phyloP scores from a whole-genome alignment of 2,329 filamentous ascomycete species.

The Xylaria digitata region DNA sequence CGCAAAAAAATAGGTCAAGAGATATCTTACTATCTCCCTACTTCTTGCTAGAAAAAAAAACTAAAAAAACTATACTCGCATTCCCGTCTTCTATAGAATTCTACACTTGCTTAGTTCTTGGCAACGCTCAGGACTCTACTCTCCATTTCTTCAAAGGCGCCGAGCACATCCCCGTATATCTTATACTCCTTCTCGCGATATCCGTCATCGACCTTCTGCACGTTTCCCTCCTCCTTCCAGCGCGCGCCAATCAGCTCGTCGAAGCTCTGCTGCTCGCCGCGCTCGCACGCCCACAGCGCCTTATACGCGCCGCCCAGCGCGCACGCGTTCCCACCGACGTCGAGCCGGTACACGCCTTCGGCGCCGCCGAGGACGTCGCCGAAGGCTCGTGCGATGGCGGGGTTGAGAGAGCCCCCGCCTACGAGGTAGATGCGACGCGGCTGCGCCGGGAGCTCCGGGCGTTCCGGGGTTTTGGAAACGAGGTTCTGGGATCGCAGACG shows the following conservation, averaged over 20 bases:
- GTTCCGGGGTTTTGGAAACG: conserved; percentile 65
- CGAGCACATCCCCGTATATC: conserved; percentile 79
- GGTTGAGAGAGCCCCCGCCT: conserved; percentile 89
- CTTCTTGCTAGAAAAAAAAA: background rate
- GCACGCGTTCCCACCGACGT: conserved; percentile 95
- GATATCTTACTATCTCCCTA: background rate
- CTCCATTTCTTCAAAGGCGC: conserved; percentile 60
- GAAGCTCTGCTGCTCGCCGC: conserved; percentile 73
- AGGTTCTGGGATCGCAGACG: conserved; percentile 85
- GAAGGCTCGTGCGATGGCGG: conserved; percentile 84
- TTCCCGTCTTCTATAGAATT: background rate
- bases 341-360: conserved; percentile 92
- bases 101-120: conserved; percentile 42
- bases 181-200: conserved; percentile 81
- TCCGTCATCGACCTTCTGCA: conserved; percentile 84
- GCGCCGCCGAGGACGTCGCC: conserved; percentile 89
- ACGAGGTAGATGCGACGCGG: conserved; percentile 67
- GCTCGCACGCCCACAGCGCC: conserved; percentile 90
- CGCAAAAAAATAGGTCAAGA: background rate
- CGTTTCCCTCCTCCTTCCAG: conserved; percentile 87
- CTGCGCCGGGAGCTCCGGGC: conserved; percentile 64
- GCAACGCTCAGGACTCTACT: conserved; percentile 47
- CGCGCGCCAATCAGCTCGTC: conserved; percentile 85
- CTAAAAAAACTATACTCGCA: background rate
- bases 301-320: conserved; percentile 95